A percentile compares a stretch with the other conserved stretches of the same genome.
Evolutionary conservation across 805 yeast genomes (phyloP).

Genomic region (Pichia nanzhaoensis): DNA sequence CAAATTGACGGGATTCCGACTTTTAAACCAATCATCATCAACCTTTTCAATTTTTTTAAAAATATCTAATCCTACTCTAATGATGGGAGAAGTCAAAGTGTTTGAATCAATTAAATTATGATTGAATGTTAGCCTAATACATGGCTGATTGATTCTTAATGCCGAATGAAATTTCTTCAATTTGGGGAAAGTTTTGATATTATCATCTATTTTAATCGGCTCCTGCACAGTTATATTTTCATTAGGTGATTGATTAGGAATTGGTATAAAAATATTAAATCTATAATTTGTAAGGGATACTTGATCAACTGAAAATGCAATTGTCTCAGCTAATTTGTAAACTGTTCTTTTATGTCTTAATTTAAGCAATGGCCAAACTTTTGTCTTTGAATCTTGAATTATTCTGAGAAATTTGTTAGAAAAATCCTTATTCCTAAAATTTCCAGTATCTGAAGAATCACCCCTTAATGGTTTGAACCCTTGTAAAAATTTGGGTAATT

Average conservation of each 20-base stretch:
- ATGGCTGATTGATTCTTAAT: slow-evolving; percentile 9
- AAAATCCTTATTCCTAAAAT: slow-evolving; percentile 2
- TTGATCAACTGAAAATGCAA: slow-evolving; percentile 22
- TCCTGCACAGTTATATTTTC: slow-evolving; percentile 17
- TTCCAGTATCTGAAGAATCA: background rate
- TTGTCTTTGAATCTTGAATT: slow-evolving; percentile 1
- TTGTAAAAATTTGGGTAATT: slow-evolving; percentile 7
- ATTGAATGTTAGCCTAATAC: slow-evolving; percentile 14
- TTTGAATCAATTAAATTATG: slow-evolving; percentile 14
- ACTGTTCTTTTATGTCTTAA: slow-evolving; percentile 6
- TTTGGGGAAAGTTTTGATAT: slow-evolving; percentile 4
- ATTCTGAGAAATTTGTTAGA: slow-evolving; percentile 4
- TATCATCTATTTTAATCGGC: slow-evolving; percentile 7
- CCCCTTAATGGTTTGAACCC: slow-evolving; percentile 4
- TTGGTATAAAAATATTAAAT: slow-evolving; percentile 23
- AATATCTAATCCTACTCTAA: slow-evolving; percentile 14
- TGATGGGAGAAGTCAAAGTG: slow-evolving; percentile 13
- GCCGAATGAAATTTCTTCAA: slow-evolving; percentile 3
- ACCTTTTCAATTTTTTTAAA: slow-evolving; percentile 10
- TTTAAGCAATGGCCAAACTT: slow-evolving; percentile 1
- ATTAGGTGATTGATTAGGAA: slow-evolving; percentile 18
- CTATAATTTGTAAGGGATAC: slow-evolving; percentile 13
- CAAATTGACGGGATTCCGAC: slow-evolving; percentile 8
- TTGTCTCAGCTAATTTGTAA: slow-evolving; percentile 16
- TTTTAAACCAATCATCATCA: slow-evolving; percentile 13